Percentiles rank a stretch among this genome's conserved stretches.
Evolutionary conservation across 352 stramenopile genomes (phyloP).

Genomic region (Phytophthora ramorum): DNA sequence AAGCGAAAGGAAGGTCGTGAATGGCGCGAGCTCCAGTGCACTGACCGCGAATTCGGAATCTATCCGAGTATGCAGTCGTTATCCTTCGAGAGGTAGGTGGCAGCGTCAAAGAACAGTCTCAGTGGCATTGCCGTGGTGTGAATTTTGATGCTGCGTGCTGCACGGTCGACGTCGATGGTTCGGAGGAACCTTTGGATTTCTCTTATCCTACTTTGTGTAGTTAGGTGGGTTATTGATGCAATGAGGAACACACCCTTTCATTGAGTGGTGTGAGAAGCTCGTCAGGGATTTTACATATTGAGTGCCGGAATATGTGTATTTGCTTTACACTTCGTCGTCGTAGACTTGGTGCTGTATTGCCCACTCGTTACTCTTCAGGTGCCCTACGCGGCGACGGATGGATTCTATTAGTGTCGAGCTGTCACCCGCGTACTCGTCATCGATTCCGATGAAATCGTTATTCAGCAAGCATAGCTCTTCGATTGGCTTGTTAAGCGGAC

Average conservation of each 20-base stretch:
- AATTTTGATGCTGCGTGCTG: constrained; percentile 3
- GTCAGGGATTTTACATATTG: constrained; percentile 8
- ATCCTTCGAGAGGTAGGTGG: constrained; percentile 11
- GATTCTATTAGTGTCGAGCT: constrained; percentile 34
- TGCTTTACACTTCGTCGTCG: constrained; percentile 77
- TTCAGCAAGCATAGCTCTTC: constrained; percentile 70
- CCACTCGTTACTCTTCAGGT: constrained; percentile 73
- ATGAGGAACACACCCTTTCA: not conserved
- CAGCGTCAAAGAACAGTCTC: not conserved
- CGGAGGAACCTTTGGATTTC: not conserved
- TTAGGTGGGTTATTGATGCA: constrained; percentile 5
- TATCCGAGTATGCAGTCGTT: constrained; percentile 15
- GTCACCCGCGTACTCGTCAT: constrained; percentile 23
- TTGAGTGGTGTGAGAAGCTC: constrained; percentile 17
- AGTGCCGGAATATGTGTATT: constrained; percentile 16
- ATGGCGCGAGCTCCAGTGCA: constrained; percentile 27
- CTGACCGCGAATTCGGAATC: constrained; percentile 15
- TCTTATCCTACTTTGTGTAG: not conserved
- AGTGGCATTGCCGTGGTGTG: constrained; percentile 3
- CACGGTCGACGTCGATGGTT: not conserved
- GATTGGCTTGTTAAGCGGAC: constrained; percentile 33
- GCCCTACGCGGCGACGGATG: constrained; percentile 44
- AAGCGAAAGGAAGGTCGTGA: constrained; percentile 65
- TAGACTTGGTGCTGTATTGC: constrained; percentile 75
- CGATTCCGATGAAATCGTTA: constrained; percentile 60